Percentiles rank a stretch among this genome's conserved stretches.
These are phyloP conservation scores for Plenodomus biglobosus DNA, from an alignment of 2,329 filamentous ascomycete genomes.

Conservation along the genomic window DNA sequence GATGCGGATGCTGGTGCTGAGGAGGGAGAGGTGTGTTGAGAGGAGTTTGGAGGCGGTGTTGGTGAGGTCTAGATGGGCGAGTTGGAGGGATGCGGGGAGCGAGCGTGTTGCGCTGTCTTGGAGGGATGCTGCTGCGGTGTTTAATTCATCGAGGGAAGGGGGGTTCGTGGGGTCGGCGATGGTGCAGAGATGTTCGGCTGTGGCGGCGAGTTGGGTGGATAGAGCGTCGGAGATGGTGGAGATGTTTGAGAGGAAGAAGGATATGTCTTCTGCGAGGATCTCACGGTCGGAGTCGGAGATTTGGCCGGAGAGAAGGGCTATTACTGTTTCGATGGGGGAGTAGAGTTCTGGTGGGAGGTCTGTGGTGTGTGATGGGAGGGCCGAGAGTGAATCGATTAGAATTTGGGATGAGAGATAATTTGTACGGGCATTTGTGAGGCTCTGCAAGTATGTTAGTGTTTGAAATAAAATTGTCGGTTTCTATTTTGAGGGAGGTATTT, in stretches of 20 bases:
- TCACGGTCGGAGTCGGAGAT: slow-evolving; percentile 42
- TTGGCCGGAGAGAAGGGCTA: slow-evolving; percentile 44
- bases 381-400: slow-evolving; percentile 38
- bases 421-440: slow-evolving; percentile 41
- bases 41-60: slow-evolving; percentile 40
- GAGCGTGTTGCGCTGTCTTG: slow-evolving; percentile 11
- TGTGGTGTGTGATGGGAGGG: slow-evolving; percentile 38
- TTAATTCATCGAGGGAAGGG: slow-evolving; percentile 13
- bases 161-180: slow-evolving; percentile 31
- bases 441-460: slow-evolving; percentile 29
- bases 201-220: slow-evolving; percentile 35
- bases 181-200: slow-evolving; percentile 36
- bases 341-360: slow-evolving; percentile 48
- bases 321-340: slow-evolving; percentile 47
- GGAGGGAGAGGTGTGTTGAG: slow-evolving; percentile 39
- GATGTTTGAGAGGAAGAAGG: slow-evolving; percentile 46
- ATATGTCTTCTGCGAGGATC: slow-evolving; percentile 45
- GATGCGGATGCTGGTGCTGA: slow-evolving; percentile 45
- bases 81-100: slow-evolving; percentile 29
- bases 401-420: slow-evolving; percentile 37
- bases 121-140: slow-evolving; percentile 10
- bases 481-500: too few relatives aligned
- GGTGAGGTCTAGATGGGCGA: slow-evolving; percentile 36
- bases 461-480: too few relatives aligned
- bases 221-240: slow-evolving; percentile 37